A percentile compares a stretch with the other conserved stretches of the same genome.
Evolutionary conservation across 1,139 yeast species (phyloP).

Genomic region (Lodderomyces beijingensis): DNA sequence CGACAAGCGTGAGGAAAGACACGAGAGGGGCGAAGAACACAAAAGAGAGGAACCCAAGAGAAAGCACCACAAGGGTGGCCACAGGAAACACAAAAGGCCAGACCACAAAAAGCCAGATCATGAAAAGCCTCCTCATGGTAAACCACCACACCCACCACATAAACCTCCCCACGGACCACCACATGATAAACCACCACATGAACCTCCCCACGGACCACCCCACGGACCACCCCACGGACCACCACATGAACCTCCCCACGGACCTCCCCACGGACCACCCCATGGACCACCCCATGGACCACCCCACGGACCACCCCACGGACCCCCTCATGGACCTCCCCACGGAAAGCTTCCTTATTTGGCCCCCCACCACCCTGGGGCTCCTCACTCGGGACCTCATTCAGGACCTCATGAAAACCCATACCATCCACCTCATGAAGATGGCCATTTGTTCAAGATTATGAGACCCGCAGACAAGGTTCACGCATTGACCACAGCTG

Average conservation of each 20-base stretch:
- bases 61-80: slow-evolving; percentile 3
- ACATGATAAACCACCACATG: slow-evolving; percentile 6
- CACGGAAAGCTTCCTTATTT: slow-evolving; percentile 5
- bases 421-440: slow-evolving; percentile 7
- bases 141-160: slow-evolving; percentile 8
- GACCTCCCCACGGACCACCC: slow-evolving; percentile 2
- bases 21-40: slow-evolving; percentile 2
- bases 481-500: slow-evolving; percentile 24
- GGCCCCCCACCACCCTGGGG: slow-evolving; percentile 4
- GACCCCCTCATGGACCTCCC: slow-evolving; percentile 6
- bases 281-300: slow-evolving; percentile 5
- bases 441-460: slow-evolving; percentile 17
- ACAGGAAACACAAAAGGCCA: slow-evolving; percentile 1
- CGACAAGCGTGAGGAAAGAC: slow-evolving; percentile 2
- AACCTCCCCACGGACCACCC: slow-evolving; percentile 5
- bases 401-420: slow-evolving; percentile 4
- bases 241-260: slow-evolving; percentile 5
- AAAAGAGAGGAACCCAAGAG: slow-evolving; percentile 5
- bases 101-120: slow-evolving; percentile 3
- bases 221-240: slow-evolving; percentile 3
- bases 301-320: slow-evolving; percentile 5
- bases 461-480: slow-evolving; percentile 30
- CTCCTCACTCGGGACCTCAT: slow-evolving; percentile 4
- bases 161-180: slow-evolving; percentile 5
- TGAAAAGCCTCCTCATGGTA: slow-evolving; percentile 4